Evolutionary conservation across 2,329 filamentous ascomycete genomes (phyloP).

Genomic region (Hymenoscyphus scutula): DNA sequence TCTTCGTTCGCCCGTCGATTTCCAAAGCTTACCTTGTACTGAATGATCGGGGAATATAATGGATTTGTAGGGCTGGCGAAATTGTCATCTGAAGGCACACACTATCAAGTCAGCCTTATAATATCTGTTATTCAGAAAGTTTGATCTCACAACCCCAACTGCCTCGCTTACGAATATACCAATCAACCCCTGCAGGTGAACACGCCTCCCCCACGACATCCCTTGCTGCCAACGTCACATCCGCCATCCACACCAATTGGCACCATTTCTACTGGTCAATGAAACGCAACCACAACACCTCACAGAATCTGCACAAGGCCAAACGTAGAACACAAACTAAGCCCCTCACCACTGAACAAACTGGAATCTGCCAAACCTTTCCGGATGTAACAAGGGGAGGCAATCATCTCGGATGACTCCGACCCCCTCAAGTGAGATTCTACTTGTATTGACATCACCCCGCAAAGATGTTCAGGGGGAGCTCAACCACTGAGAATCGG

Average conservation of each 20-base stretch:
- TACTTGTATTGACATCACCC: background rate
- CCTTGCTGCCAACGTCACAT: background rate
- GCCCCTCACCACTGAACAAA: background rate
- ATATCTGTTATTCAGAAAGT: too few relatives aligned
- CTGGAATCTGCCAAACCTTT: background rate
- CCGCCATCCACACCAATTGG: background rate
- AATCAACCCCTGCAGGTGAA: too few relatives aligned
- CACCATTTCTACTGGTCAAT: background rate
- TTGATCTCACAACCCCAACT: too few relatives aligned
- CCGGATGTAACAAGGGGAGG: background rate
- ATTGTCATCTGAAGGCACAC: too few relatives aligned
- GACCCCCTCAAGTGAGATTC: background rate
- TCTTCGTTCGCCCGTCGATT: too few relatives aligned
- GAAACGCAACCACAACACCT: background rate
- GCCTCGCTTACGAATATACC: too few relatives aligned
- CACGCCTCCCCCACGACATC: background rate
- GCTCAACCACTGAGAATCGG: background rate
- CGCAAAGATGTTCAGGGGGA: background rate
- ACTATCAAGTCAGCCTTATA: too few relatives aligned
- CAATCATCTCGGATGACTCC: background rate
- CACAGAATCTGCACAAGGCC: background rate
- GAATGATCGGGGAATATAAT: too few relatives aligned
- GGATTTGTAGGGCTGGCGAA: too few relatives aligned
- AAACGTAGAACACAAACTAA: background rate
- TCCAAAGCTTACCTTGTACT: too few relatives aligned